Conservation (phyloP, 768 basidiomycete species). For the Russula compacta region DNA sequence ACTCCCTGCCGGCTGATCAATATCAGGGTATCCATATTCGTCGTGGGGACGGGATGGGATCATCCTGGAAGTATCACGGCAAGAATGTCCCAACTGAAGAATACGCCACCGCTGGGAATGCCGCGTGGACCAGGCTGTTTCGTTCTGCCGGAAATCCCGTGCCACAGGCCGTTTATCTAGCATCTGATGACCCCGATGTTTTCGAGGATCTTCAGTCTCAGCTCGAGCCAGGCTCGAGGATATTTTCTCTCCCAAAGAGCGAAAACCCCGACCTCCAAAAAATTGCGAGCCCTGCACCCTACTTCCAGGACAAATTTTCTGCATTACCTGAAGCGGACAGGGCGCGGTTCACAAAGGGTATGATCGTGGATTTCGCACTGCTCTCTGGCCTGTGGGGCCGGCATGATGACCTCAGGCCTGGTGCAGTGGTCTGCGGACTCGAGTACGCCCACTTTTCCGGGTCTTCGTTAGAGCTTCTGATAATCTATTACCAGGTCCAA, state of each 20-base stretch:
- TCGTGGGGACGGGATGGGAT: conserved; percentile 46
- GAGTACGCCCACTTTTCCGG: conserved; percentile 31
- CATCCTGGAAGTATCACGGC: conserved; percentile 36
- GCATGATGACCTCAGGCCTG: conserved; percentile 36
- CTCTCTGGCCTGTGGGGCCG: conserved; percentile 53
- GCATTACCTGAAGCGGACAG: conserved; percentile 33
- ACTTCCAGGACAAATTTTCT: conserved; percentile 46
- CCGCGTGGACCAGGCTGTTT: conserved; percentile 34
- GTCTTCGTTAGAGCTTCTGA: not conserved
- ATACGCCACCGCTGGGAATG: conserved; percentile 36
- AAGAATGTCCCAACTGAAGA: conserved; percentile 41
- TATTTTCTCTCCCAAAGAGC: conserved; percentile 41
- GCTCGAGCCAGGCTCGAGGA: conserved; percentile 29
- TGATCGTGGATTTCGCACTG: conserved; percentile 61
- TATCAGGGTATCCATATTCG: conserved; percentile 58
- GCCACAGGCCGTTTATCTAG: conserved; percentile 42
- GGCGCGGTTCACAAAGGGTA: conserved; percentile 46
- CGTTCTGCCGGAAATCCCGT: conserved; percentile 21
- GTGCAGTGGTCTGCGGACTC: conserved; percentile 48
- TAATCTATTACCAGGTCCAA: conserved; percentile 39
- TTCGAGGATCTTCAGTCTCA: conserved; percentile 34
- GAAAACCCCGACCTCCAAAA: conserved; percentile 33
- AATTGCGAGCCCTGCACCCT: conserved; percentile 44
- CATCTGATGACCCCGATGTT: conserved; percentile 48
- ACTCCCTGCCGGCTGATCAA: conserved; percentile 11